A percentile compares a stretch with the other conserved stretches of the same genome.
phyloP scores from a whole-genome alignment of 306 rosid species.

The Fragaria nilgerrensis region DNA sequence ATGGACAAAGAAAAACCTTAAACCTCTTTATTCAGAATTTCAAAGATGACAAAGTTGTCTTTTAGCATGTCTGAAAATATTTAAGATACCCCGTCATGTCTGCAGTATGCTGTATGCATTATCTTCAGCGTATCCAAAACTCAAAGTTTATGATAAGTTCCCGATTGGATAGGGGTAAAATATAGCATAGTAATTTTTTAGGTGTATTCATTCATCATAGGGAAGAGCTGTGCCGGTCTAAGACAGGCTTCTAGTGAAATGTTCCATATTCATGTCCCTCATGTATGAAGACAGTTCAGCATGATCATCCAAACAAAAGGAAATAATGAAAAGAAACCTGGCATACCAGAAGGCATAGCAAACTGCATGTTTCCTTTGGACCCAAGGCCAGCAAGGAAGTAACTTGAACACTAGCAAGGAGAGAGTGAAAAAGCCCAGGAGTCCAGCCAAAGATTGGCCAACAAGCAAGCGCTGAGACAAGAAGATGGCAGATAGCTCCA shows the following conservation, averaged over 20 bases:
- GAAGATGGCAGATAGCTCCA: conserved; percentile 93
- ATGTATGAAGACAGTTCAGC: too few relatives aligned
- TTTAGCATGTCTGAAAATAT: not conserved
- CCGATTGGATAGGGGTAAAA: too few relatives aligned
- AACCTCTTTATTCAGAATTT: not conserved
- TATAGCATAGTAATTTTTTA: too few relatives aligned
- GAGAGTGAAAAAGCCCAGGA: conserved; percentile 89
- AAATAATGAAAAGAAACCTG: conserved; percentile 4
- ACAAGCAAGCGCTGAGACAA: conserved; percentile 83
- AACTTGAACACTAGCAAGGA: conserved; percentile 70
- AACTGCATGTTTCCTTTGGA: conserved; percentile 97
- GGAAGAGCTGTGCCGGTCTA: not conserved
- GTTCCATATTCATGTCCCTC: not conserved
- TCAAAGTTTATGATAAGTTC: not conserved
- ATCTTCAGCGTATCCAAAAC: not conserved
- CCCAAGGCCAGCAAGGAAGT: conserved; percentile 79
- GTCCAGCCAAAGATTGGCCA: conserved; percentile 97
- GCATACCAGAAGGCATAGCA: conserved; percentile 86
- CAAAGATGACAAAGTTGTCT: not conserved
- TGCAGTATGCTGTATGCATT: not conserved
- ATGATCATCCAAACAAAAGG: not conserved
- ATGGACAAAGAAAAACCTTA: not conserved
- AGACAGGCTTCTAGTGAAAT: not conserved
- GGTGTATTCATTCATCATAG: not conserved
- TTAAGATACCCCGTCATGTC: not conserved